Evolutionary conservation across 306 rosid genomes (phyloP).

Genomic region (Clitoria ternatea): DNA sequence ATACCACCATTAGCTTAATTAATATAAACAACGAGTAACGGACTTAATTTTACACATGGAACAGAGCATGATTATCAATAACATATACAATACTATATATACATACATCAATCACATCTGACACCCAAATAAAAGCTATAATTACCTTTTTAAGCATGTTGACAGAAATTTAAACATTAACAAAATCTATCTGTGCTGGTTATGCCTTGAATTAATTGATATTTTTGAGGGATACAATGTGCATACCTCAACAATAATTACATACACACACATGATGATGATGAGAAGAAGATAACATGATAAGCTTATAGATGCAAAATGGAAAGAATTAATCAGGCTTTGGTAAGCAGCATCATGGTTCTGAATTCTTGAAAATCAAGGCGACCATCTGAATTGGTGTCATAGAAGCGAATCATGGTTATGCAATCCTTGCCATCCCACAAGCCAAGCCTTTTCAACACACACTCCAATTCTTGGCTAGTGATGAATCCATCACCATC

Average conservation of each 20-base stretch:
- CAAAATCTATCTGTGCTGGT: too few species aligned
- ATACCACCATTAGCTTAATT: neutral
- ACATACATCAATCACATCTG: too few species aligned
- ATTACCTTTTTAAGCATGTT: too few species aligned
- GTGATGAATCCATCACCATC: slow-evolving; percentile 83
- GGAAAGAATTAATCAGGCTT: slow-evolving; percentile 16
- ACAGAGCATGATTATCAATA: neutral
- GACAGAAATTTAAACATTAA: too few species aligned
- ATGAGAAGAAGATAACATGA: neutral
- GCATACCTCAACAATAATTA: too few species aligned
- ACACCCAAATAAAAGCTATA: too few species aligned
- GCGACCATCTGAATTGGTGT: slow-evolving; percentile 62
- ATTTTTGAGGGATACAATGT: too few species aligned
- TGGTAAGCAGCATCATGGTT: slow-evolving; percentile 67
- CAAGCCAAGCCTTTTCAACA: slow-evolving; percentile 52
- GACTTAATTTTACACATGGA: neutral
- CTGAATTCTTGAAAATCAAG: slow-evolving; percentile 89
- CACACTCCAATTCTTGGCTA: slow-evolving; percentile 53
- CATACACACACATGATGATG: neutral
- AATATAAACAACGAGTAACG: neutral
- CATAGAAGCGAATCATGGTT: slow-evolving; percentile 56
- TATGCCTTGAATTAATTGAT: too few species aligned
- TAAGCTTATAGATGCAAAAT: neutral
- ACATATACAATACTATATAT: neutral
- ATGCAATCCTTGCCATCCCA: slow-evolving; percentile 55